Evolutionary conservation across 441 rosid species (phyloP), one percentile per base, ranked within the genome.

Genomic region (Euphorbia neoarborescens): DNA sequence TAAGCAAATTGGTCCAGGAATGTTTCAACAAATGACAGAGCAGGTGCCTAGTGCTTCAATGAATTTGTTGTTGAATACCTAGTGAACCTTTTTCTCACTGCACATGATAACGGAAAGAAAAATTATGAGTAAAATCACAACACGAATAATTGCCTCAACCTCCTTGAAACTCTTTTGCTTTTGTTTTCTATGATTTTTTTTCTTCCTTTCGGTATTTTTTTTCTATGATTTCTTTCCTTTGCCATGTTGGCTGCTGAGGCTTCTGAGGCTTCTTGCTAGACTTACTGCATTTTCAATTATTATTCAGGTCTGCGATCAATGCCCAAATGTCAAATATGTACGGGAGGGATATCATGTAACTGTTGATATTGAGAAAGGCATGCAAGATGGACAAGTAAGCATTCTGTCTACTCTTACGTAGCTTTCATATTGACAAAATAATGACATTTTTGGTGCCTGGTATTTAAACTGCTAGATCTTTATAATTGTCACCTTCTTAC

Each of bases 11-110:
- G 99, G 97, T 78, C 99, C 99, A 11, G 98, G 98, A 75, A 94
- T 94, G 98, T 94, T 90, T 80, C 99, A 94, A 76, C 99, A 94
- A 81, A 94, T 92, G 98, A 89, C 97, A 30, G 97, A 94, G 73
- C 87, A 89, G 97, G 99, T 91, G 79, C n/a, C 15, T 5, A 12
- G 17, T 68, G 53, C 48, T 50, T 61, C 68, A 51, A 11, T 35
- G 11, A 46, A 64, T 15, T 58, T 20, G 22, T 34, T n/a, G 37
- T 65, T 58, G 56, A 65, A 69, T 57, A 38, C 42, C 32, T 54
- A 13, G 28, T 74, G 48, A 35, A 19, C 46, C 54, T 15, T 60
- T 10, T 6, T 53, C 42, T 68, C 34, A 13, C 46, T 38, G 22
- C 56, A 13, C 27, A 6, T 51, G 15, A 62, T 37, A 57, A 56